These are phyloP conservation scores for Metschnikowia lochheadii DNA, from an alignment of 805 yeast genomes.

Conservation along the genomic window DNA sequence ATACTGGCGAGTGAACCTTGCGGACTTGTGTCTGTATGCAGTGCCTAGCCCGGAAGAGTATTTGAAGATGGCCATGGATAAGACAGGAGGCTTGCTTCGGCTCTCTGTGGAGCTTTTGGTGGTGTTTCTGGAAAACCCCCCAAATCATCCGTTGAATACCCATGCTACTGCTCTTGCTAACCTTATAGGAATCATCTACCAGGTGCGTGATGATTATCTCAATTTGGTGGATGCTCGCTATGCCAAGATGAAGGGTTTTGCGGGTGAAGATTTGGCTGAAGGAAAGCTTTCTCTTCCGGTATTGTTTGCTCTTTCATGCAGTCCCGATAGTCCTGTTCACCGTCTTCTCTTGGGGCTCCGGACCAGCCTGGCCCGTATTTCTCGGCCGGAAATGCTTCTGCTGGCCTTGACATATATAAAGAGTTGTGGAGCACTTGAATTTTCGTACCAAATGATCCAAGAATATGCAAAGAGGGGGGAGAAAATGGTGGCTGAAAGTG, in stretches of 20 bases:
- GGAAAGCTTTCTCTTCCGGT: conserved; percentile 89
- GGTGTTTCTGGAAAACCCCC: conserved; percentile 6
- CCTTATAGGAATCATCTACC: conserved; percentile 77
- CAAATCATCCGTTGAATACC: conserved; percentile 1
- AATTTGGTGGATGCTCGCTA: conserved; percentile 54
- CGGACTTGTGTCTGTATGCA: conserved; percentile 7
- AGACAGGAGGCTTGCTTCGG: conserved; percentile 84
- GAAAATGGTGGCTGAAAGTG: conserved; percentile 9
- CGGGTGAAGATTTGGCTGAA: conserved; percentile 80
- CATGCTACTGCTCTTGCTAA: conserved; percentile 57
- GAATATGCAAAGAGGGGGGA: conserved; percentile 20
- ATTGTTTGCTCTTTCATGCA: conserved; percentile 43
- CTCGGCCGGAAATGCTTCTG: conserved; percentile 13
- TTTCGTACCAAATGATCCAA: conserved; percentile 21
- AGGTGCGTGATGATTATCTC: conserved; percentile 78
- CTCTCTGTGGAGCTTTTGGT: conserved; percentile 66
- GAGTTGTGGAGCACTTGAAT: conserved; percentile 24
- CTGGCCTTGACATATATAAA: conserved; percentile 23
- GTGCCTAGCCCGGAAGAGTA: conserved; percentile 45
- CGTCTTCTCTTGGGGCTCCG: conserved; percentile 18
- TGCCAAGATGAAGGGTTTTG: conserved; percentile 63
- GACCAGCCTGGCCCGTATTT: conserved; percentile 1
- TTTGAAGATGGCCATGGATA: conserved; percentile 75
- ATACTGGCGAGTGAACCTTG: conserved; percentile 69
- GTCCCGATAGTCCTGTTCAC: conserved; percentile 19